Conservation (phyloP, 768 basidiomycete genomes). For the Pulveroboletus frians region DNA sequence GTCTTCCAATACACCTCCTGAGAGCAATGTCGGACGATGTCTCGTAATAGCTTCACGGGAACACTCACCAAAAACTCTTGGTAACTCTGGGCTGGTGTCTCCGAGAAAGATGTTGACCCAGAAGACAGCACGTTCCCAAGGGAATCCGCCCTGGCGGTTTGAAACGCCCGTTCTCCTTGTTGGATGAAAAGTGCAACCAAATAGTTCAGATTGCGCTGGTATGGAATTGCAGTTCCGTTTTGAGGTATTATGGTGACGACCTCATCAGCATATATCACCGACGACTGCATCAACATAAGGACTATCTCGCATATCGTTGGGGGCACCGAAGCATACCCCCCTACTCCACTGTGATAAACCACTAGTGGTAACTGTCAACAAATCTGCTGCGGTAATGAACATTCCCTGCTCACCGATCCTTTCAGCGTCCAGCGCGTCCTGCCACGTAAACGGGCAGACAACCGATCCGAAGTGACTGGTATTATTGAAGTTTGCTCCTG, state of each 20-base stretch:
- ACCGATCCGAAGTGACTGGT: background rate
- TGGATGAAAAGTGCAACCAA: background rate
- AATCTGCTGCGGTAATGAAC: background rate
- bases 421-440: background rate
- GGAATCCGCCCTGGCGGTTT: background rate
- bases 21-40: background rate
- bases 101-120: background rate
- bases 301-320: constrained; percentile 6
- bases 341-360: background rate
- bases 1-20: background rate
- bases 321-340: background rate
- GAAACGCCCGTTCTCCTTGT: background rate
- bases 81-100: background rate
- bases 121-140: constrained; percentile 1
- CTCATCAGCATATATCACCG: background rate
- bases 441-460: too few species aligned
- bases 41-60: background rate
- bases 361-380: background rate
- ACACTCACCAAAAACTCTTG: background rate
- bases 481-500: background rate
- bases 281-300: background rate
- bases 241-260: background rate
- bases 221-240: background rate
- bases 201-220: constrained; percentile 1
- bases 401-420: background rate